Percentiles rank a stretch among this genome's conserved stretches.
These are phyloP conservation scores for Parastagonospora nodorum DNA, from an alignment of 2,329 filamentous ascomycete genomes.

Conservation along the genomic window DNA sequence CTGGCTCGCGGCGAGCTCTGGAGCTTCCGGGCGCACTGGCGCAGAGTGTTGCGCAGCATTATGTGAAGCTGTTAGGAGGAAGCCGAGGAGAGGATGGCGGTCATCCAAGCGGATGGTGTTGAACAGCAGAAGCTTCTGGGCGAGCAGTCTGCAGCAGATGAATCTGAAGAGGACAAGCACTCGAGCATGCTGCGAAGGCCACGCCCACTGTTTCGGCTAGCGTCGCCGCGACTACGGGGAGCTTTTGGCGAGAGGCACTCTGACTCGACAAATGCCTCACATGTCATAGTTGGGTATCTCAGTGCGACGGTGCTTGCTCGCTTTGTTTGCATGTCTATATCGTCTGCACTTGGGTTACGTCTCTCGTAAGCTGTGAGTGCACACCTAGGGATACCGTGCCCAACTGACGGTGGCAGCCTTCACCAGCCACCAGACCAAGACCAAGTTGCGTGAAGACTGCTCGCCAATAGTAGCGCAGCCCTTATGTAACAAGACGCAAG, in stretches of 20 bases:
- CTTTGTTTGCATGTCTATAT: too few species aligned
- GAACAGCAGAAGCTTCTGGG: constrained; percentile 27
- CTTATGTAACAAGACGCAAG: constrained; percentile 12
- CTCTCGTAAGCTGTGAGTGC: too few species aligned
- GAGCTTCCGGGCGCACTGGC: constrained; percentile 69
- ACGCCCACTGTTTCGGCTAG: constrained; percentile 23
- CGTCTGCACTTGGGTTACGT: too few species aligned
- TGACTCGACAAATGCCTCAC: constrained; percentile 32
- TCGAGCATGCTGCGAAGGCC: constrained; percentile 1
- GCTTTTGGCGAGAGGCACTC: constrained; percentile 9
- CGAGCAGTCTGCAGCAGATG: constrained; percentile 16
- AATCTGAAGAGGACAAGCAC: constrained; percentile 22
- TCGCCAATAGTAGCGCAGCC: constrained; percentile 16
- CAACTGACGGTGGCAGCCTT: background rate
- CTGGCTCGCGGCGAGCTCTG: constrained; percentile 56
- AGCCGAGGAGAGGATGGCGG: constrained; percentile 25
- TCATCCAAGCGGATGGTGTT: constrained; percentile 38
- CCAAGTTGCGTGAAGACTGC: background rate
- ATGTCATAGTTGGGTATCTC: background rate
- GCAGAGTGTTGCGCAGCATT: constrained; percentile 75
- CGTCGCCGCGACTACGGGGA: constrained; percentile 8
- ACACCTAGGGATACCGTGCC: too few species aligned
- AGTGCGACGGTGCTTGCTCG: too few species aligned
- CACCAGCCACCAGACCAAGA: background rate
- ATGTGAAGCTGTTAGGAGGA: constrained; percentile 41